Evolutionary conservation across 768 basidiomycete genomes (phyloP).

Genomic region (Boletus sp.): DNA sequence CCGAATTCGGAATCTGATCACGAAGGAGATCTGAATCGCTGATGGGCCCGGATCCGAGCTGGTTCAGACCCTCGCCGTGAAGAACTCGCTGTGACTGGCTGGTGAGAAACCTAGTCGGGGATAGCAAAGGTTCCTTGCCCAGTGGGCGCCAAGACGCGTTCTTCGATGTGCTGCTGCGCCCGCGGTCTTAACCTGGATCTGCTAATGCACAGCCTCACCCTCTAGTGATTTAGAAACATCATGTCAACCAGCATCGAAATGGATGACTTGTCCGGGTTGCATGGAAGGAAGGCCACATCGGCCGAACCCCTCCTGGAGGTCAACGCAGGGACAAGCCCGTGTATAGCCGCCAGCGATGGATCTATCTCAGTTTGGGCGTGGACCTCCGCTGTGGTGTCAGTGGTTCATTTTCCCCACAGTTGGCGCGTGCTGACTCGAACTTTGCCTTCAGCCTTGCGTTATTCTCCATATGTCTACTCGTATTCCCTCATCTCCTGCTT

Average conservation of each 20-base stretch:
- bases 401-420: neutral
- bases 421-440: constrained; percentile 1
- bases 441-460: constrained; percentile 30
- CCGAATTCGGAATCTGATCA: neutral
- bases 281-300: constrained; percentile 1
- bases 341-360: constrained; percentile 16
- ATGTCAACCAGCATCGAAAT: constrained; percentile 41
- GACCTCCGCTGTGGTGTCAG: constrained; percentile 33
- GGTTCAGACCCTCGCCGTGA: neutral
- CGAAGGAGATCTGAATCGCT: neutral
- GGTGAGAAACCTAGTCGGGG: too few relatives aligned
- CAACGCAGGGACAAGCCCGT: constrained; percentile 4
- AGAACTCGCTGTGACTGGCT: neutral
- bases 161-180: neutral
- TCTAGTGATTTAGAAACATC: neutral
- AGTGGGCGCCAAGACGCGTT: neutral
- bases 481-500: constrained; percentile 65
- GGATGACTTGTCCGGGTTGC: constrained; percentile 34
- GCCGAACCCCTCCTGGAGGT: constrained; percentile 10
- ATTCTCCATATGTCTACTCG: constrained; percentile 39
- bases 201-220: neutral
- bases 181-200: neutral
- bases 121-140: neutral
- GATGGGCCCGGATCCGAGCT: neutral
- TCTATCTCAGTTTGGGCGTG: constrained; percentile 40